Base-by-base conservation (phyloP, 805 yeast species). In the Saccharomycodes ludwigii region DNA sequence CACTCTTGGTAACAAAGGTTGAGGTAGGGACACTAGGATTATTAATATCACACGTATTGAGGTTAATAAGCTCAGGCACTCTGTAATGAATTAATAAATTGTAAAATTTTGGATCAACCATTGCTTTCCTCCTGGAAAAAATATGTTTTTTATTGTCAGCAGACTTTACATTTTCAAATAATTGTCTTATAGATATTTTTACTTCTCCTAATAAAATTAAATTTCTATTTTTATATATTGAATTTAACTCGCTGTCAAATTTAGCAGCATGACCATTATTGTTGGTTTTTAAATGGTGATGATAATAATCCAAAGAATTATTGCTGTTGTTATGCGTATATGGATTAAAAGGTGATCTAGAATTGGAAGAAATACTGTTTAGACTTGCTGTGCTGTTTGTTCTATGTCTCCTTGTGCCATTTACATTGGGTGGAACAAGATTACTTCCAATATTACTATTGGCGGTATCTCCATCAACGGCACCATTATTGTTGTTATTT, bases 61-160 rank as follows among this genome's bases (percentile, higher is more conserved):
- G n/a, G n/a, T n/a, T n/a, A n/a, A n/a, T n/a, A n/a, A n/a, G n/a
- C n/a, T n/a, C n/a, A n/a, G n/a, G n/a, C n/a, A n/a, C n/a, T n/a
- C n/a, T n/a, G n/a, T n/a, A n/a, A n/a, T n/a, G n/a, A n/a, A 28
- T n/a, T 24, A 13, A 17, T 11, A 24, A 24, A 24, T 24, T 17
- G 26, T 24, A 24, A 24, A n/a, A 24, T 24, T 24, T 24, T 4
- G 26, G 26, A 5, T 11, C 8, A n/a, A n/a, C 15, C 12, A 20
- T 18, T 17, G 25, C 23, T 24, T 24, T 14, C 18, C 19, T 29
- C 9, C 24, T 25, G 6, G 29, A 18, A 21, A 31, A 19, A 22
- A 15, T 29, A 11, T 29, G 29, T 18, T 24, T 24, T 24, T 24
- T 7, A 24, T 13, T 13, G 9, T 24, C 13, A 25, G 29, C 10